Percentiles rank a stretch among this genome's conserved stretches.
Conservation (phyloP, 345 rosid genomes). For the Eucalyptus regnans region DNA sequence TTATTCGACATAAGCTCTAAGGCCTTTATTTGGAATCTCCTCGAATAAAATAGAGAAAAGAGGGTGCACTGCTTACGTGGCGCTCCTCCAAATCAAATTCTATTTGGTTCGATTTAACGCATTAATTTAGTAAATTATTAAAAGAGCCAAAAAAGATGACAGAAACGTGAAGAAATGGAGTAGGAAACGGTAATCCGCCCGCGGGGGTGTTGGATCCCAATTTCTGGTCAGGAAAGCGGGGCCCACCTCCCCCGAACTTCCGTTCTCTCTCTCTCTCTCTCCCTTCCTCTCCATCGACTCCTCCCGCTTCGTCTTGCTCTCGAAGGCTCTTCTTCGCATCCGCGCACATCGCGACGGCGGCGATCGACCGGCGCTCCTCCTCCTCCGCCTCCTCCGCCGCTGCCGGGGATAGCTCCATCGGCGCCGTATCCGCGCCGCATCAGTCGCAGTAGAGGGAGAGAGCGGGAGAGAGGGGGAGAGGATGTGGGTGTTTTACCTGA, state of each 20-base stretch:
- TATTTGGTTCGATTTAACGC: not conserved
- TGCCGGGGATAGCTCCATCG: not conserved
- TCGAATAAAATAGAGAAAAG: not conserved
- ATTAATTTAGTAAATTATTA: not conserved
- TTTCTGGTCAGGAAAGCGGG: not conserved
- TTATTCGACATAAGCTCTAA: no score
- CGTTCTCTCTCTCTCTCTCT: not conserved
- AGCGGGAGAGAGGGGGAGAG: not conserved
- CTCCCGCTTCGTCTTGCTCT: not conserved
- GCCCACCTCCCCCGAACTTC: not conserved
- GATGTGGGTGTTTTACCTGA: constrained; percentile 99
- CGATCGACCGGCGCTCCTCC: not conserved
- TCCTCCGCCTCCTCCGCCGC: not conserved
- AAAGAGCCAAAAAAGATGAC: not conserved
- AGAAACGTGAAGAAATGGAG: not conserved
- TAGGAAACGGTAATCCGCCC: not conserved
- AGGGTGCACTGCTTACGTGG: not conserved
- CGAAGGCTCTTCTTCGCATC: not conserved
- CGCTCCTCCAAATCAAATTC: not conserved
- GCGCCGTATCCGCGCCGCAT: not conserved
- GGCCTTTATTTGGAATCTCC: not conserved
- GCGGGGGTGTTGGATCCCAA: not conserved
- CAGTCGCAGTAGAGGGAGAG: not conserved
- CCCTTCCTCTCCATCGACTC: not conserved
- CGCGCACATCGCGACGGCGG: not conserved